Evolutionary conservation across 1,284 basidiomycete species (phyloP), one percentile per base, ranked within the genome.

Genomic region (Trametes sp.): DNA sequence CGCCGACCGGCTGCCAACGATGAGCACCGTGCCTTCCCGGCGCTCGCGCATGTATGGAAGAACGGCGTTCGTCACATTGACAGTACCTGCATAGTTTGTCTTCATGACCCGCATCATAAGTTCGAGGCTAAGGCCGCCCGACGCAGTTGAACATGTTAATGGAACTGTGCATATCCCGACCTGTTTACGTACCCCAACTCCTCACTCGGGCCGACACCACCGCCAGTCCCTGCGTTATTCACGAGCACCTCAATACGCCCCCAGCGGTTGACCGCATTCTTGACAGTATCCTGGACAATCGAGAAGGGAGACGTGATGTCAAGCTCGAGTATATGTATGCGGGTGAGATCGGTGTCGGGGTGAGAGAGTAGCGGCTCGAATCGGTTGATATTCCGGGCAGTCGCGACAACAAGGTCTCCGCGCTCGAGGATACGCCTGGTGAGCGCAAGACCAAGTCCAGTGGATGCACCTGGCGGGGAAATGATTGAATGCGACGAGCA

Each of bases 211-310:
- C 60, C 63, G 16, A 50, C 54, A 23, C 54, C 60, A 7, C 60
- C 58, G 42, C 58, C 50, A 16, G 45, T 54, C n/a, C 59, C 62
- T 8, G 65, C 62, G 29, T 66, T 66, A 57, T 77, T 78, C 13
- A 79, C 77, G 4, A 79, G 59, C 1, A 78, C 73, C 63, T 79
- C 77, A 23, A 79, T 65, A 36, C 68, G 69, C 8, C 76, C 76
- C 72, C 73, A 77, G 24, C 74, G 56, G 14, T 31, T 45, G 11
- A 73, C 58, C 0, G 75, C 76, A 24, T 72, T 67, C 6, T 69
- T 62, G 13, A 74, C 70, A 1, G 65, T 67, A 14, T 55, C 57
- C 38, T 68, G 50, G 42, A 79, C 69, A 2, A 64, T 57, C 9
- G 57, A 63, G 11, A 65, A 61, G 6, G 70, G 67, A 10, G 64